phyloP scores from a whole-genome alignment of 371 early-diverging fungal genomes.

The Actinomortierella ambigua region DNA sequence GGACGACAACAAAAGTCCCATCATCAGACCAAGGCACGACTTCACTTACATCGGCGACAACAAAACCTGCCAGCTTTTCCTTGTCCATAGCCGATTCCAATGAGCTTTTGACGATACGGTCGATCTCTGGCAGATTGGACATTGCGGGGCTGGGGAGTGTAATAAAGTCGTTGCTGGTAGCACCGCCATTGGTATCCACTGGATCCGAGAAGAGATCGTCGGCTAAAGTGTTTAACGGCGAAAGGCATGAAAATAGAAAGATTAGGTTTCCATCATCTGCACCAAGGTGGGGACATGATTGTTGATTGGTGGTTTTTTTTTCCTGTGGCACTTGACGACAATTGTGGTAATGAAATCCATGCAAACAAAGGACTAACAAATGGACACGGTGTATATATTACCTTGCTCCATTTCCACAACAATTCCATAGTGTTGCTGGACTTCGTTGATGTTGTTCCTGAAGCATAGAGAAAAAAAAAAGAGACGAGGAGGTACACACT shows the following conservation, averaged over 20 bases:
- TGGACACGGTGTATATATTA: constrained; percentile 12
- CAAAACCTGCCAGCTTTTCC: constrained; percentile 54
- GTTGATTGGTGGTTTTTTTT: no score
- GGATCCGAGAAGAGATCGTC: constrained; percentile 41
- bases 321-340: no score
- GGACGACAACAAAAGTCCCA: no score
- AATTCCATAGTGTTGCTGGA: constrained; percentile 48
- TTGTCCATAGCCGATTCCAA: constrained; percentile 52
- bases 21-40: constrained; percentile 20
- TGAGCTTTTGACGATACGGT: constrained; percentile 53
- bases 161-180: constrained; percentile 34
- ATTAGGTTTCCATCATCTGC: not conserved
- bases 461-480: constrained; percentile 11
- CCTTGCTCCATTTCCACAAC: constrained; percentile 1
- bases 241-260: constrained; percentile 4
- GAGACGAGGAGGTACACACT: not conserved
- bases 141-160: constrained; percentile 66
- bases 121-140: constrained; percentile 68
- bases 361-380: constrained; percentile 3
- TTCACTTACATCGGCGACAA: constrained; percentile 53
- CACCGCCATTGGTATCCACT: constrained; percentile 41
- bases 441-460: constrained; percentile 50
- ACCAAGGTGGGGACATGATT: no score
- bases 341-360: no score
- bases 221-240: constrained; percentile 3